A percentile compares a stretch with the other conserved stretches of the same genome.
phyloP scores from a whole-genome alignment of 2,329 filamentous ascomycete genomes.

The Talaromyces sp. region DNA sequence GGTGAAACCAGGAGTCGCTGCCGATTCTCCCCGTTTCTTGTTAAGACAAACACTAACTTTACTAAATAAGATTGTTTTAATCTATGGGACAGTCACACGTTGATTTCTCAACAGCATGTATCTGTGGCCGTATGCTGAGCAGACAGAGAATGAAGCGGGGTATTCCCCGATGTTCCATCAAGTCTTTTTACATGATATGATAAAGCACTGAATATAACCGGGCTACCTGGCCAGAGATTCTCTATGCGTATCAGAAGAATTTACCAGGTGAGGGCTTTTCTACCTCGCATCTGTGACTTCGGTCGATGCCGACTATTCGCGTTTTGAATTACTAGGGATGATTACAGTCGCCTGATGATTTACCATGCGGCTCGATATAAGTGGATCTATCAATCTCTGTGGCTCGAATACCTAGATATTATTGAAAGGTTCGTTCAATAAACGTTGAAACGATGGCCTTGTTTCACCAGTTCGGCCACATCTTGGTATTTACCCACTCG shows the following conservation, averaged over 20 bases:
- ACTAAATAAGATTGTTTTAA: neutral
- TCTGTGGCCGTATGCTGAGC: neutral
- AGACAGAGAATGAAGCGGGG: neutral
- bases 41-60: neutral
- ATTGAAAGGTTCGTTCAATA: neutral
- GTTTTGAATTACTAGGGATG: neutral
- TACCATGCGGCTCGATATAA: neutral
- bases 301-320: neutral
- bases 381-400: neutral
- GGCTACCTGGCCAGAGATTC: neutral
- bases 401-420: neutral
- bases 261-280: neutral
- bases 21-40: neutral
- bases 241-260: neutral
- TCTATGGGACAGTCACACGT: neutral
- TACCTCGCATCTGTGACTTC: neutral
- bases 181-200: too few relatives aligned
- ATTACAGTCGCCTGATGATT: neutral
- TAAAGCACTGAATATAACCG: neutral
- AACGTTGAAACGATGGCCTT: neutral
- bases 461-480: neutral
- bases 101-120: neutral
- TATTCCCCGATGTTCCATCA: too few relatives aligned
- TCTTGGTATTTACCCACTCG: neutral
- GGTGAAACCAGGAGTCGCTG: neutral